These are phyloP conservation scores for Nicotiana paniculata DNA, from an alignment of 257 asterid species.

Conservation along the genomic window DNA sequence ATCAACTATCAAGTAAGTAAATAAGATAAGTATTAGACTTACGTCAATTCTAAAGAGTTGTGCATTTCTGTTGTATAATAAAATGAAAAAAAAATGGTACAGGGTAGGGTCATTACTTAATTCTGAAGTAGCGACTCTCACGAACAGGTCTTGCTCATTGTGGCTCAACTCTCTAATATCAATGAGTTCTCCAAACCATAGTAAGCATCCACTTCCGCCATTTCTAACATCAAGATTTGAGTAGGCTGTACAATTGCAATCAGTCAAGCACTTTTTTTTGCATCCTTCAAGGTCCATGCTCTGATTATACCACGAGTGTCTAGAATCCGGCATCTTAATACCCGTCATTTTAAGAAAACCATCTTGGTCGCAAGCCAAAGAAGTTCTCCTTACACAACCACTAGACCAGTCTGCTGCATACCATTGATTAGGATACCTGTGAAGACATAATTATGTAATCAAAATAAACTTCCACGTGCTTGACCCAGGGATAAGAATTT, in stretches of 20 bases:
- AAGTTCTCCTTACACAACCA: slow-evolving; percentile 10
- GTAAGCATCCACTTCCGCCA: slow-evolving; percentile 31
- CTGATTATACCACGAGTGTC: slow-evolving; percentile 15
- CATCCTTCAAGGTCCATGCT: slow-evolving; percentile 32
- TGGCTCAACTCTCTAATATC: slow-evolving; percentile 21
- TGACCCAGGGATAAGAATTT: background rate
- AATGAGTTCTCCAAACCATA: slow-evolving; percentile 33
- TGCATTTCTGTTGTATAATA: background rate
- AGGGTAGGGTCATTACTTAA: background rate
- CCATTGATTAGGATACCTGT: slow-evolving; percentile 9
- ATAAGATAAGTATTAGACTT: too few relatives aligned
- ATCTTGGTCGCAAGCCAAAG: slow-evolving; percentile 4
- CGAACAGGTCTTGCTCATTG: slow-evolving; percentile 2
- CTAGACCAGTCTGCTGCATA: slow-evolving; percentile 11
- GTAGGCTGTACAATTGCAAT: slow-evolving; percentile 43
- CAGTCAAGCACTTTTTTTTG: slow-evolving; percentile 19
- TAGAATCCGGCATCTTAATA: slow-evolving; percentile 17
- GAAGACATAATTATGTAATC: background rate
- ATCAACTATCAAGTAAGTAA: background rate
- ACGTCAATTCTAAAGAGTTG: too few relatives aligned
- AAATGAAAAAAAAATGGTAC: background rate
- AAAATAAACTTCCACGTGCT: background rate
- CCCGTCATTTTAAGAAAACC: background rate
- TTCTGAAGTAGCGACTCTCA: slow-evolving; percentile 14
- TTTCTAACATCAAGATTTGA: slow-evolving; percentile 22